Evolutionary conservation across 2,329 filamentous ascomycete species (phyloP), one percentile per base, ranked within the genome.

Genomic region (Fusarium sp.): DNA sequence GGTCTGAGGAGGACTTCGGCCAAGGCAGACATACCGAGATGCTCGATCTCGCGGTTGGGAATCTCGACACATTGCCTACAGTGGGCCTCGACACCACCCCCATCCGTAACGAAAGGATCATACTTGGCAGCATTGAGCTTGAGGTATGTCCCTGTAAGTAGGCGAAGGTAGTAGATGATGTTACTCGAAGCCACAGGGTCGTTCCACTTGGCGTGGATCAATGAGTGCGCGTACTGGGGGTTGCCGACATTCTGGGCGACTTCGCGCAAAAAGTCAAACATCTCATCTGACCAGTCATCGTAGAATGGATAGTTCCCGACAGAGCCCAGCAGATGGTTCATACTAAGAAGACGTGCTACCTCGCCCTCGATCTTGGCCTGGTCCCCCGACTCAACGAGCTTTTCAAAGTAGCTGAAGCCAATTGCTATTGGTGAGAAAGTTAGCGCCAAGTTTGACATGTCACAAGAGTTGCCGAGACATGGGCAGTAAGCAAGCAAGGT

Each of bases 341-440:
- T 85, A 32, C 88, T 90, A 67, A 86, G 89, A 58, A 98, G 86
- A 38, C 95, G 91, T 27, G 87, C 86, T 61, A 90, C 84, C 81
- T 98, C 95, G 72, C 87, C 87, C 38, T 90, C 85, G 64, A 97
- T 85, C 73, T 90, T 89, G 69, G 84, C 83, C 62, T 84, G 83
- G 78, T 94, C 90, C 74, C 89, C 90, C 49, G 88, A 83, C 70
- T 89, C 88, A 75, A 95, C 85, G 59, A 98, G 86, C 48, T 90
- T 91, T 82, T 99, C 96, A 78, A 97, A 97, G 81, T 98, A 98
- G 71, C 91, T 91, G 81, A 97, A 99, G 27, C 91, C 94, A 78
- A 97, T 92, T 55, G 95, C 96, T 98, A 57, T 57, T 53, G 57
- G 53, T 53, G 44, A 67, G 48, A 32, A 50, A 7, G 52, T 71